Base-by-base conservation (phyloP, 2,329 filamentous ascomycete species). In the Podosphaera xanthii region DNA sequence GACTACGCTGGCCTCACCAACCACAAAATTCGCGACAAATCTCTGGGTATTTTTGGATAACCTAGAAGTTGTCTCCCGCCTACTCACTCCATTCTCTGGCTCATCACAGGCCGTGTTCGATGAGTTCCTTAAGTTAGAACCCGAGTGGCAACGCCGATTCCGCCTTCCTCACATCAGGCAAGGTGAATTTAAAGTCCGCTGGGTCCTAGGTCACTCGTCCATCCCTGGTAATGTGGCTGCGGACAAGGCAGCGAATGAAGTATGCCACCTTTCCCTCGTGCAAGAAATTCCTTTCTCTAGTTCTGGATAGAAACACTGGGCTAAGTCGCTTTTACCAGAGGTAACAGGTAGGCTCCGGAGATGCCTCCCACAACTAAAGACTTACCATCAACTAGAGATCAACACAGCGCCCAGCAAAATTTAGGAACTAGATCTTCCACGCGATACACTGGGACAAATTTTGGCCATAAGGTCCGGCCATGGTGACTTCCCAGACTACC, bases 271-370 rank as follows among this genome's bases (percentile, higher is more conserved):
- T 52, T 22, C 1, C n/a, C 49, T 31, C 33, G 8, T 4, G 4
- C 9, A n/a, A 52, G n/a, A 31, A 31, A 2, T 22, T 31, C 33
- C 33, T 22, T 34, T 22, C 49, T 52, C 49, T 52, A 30, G 1
- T 35, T 9, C n/a, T 35, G 30, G 35, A 8, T 54, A 2, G 8
- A 54, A 54, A 54, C 30, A 2, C 50, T 8, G 7, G 34, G 48
- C n/a, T 33, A 86, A 87, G 83, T 76, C 80, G 59, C 78, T 82
- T 36, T 81, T 80, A 22, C 22, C 22, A 22, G 22, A 22, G 22
- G 22, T 22, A 46, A n/a, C 42, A 46, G 2, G 4, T 4, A 46
- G 22, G 42, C 42, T 46, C 10, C 22, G 42, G 22, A n/a, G 22
- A 46, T 12, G 22, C 22, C 22, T 22, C 22, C 22, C 22, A 22